These are phyloP conservation scores for Nakaseomyces uthaithaninus DNA, from an alignment of 1,139 yeast genomes.

Conservation along the genomic window DNA sequence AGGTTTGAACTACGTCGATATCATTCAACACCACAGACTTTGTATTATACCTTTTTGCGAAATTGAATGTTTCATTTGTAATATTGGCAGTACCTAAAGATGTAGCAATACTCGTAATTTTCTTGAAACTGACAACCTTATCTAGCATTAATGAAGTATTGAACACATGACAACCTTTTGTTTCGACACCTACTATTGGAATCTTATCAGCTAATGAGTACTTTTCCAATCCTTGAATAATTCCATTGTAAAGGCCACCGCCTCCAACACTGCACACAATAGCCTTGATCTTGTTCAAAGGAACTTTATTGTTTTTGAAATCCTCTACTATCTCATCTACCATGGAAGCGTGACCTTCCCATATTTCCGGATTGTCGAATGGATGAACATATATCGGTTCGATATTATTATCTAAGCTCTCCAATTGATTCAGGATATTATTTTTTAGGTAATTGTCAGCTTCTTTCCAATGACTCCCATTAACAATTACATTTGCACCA, in stretches of 20 bases:
- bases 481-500: conserved; percentile 48
- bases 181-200: conserved; percentile 50
- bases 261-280: conserved; percentile 67
- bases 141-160: conserved; percentile 41
- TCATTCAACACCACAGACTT: conserved; percentile 46
- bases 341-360: conserved; percentile 62
- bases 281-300: conserved; percentile 40
- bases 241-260: conserved; percentile 63
- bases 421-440: conserved; percentile 33
- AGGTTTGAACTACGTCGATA: conserved; percentile 45
- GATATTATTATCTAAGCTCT: conserved; percentile 19
- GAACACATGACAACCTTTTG: conserved; percentile 53
- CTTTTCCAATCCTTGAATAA: conserved; percentile 46
- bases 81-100: conserved; percentile 55
- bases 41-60: conserved; percentile 36
- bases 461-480: conserved; percentile 57
- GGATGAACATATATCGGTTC: conserved; percentile 60
- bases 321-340: conserved; percentile 49
- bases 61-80: conserved; percentile 40
- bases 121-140: conserved; percentile 38
- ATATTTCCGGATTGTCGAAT: conserved; percentile 51
- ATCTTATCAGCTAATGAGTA: conserved; percentile 35
- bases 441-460: conserved; percentile 48
- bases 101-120: conserved; percentile 50
- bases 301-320: conserved; percentile 24